Evolutionary conservation across 2,329 filamentous ascomycete species (phyloP).

Genomic region (Colletotrichum orbiculare): DNA sequence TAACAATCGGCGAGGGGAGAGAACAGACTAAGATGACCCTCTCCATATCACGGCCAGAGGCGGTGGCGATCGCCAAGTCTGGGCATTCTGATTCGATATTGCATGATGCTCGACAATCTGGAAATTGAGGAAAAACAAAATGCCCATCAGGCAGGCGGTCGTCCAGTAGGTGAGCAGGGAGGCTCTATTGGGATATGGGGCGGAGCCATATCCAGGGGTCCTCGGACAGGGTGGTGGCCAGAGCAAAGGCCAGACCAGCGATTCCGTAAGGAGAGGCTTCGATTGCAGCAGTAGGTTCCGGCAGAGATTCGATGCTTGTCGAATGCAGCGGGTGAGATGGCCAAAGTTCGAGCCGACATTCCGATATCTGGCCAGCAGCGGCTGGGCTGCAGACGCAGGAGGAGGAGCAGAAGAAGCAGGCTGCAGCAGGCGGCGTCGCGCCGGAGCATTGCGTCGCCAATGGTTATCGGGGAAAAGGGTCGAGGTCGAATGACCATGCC

Average conservation of each 20-base stretch:
- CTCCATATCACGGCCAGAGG: slow-evolving; percentile 3
- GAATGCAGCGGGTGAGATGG: not conserved
- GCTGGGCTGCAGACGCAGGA: not conserved
- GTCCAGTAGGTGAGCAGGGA: slow-evolving; percentile 27
- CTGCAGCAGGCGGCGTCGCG: slow-evolving; percentile 19
- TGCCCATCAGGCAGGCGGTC: slow-evolving; percentile 25
- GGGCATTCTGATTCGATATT: slow-evolving; percentile 22
- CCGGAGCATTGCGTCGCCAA: slow-evolving; percentile 23
- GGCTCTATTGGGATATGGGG: slow-evolving; percentile 22
- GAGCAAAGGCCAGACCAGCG: slow-evolving; percentile 20
- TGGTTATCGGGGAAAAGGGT: not conserved
- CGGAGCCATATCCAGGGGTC: slow-evolving; percentile 31
- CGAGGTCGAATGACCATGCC: not conserved
- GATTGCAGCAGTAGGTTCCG: slow-evolving; percentile 1
- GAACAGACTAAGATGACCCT: slow-evolving; percentile 18
- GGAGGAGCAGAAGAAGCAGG: not conserved
- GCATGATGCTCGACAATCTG: slow-evolving; percentile 25
- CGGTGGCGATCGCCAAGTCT: slow-evolving; percentile 13
- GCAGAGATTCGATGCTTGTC: slow-evolving; percentile 11
- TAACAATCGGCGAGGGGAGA: slow-evolving; percentile 22
- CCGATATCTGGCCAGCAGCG: not conserved
- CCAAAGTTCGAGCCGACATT: slow-evolving; percentile 9
- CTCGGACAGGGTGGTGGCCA: slow-evolving; percentile 26
- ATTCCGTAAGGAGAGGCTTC: slow-evolving; percentile 12
- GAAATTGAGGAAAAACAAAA: slow-evolving; percentile 16